These are phyloP conservation scores for Raphanus raphanistrum DNA, from an alignment of 345 rosid genomes.

Conservation along the genomic window DNA sequence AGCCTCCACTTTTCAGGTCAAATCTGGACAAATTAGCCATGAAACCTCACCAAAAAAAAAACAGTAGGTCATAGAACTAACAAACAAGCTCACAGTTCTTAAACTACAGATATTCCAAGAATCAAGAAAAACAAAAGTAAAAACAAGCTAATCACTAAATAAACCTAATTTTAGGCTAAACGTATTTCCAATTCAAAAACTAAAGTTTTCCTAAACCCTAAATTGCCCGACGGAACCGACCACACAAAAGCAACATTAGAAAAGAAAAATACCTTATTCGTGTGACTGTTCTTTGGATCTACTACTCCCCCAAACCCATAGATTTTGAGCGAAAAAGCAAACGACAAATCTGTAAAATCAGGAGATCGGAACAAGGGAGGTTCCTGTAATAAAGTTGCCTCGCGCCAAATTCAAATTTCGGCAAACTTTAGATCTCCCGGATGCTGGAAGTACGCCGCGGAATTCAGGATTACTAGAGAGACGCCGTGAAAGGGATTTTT, in stretches of 20 bases:
- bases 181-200: neutral
- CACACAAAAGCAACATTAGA: conserved; percentile 19
- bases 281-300: conserved; percentile 17
- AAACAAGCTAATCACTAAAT: neutral
- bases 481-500: conserved; percentile 26
- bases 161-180: conserved; percentile 1
- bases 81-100: neutral
- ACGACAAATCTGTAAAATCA: neutral
- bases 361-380: conserved; percentile 8
- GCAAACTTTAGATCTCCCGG: conserved; percentile 17
- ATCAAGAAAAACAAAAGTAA: neutral
- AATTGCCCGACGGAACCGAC: conserved; percentile 12
- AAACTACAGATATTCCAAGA: neutral
- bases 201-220: conserved; percentile 25
- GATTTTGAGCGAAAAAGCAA: conserved; percentile 24
- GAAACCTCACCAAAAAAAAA: neutral
- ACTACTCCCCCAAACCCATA: conserved; percentile 15
- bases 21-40: neutral
- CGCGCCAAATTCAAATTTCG: neutral
- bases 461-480: conserved; percentile 14
- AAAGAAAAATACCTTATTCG: conserved; percentile 15
- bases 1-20: neutral
- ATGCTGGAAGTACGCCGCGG: conserved; percentile 14
- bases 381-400: neutral
- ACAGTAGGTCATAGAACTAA: neutral